A percentile compares a stretch with the other conserved stretches of the same genome.
phyloP scores from a whole-genome alignment of 352 stramenopile genomes.

The Peronosclerospora sorghi region DNA sequence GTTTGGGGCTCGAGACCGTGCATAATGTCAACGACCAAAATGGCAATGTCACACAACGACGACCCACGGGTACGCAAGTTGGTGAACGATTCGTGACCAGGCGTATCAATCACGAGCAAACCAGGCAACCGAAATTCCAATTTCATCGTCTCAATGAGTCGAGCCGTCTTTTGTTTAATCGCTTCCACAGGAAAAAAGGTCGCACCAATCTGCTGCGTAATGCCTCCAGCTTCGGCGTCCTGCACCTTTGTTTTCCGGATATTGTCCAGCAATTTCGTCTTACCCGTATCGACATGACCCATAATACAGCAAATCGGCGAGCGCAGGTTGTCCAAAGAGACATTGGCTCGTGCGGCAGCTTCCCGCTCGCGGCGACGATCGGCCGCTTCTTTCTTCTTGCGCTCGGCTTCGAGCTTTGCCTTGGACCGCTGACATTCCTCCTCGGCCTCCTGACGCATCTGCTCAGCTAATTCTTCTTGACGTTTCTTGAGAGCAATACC shows the following conservation, averaged over 20 bases:
- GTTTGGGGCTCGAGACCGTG: constrained; percentile 98
- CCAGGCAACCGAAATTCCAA: constrained; percentile 87
- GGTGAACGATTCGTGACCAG: constrained; percentile 99
- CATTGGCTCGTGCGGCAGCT: constrained; percentile 69
- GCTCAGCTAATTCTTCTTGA: constrained; percentile 77
- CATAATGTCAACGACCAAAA: constrained; percentile 99
- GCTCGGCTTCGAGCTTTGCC: constrained; percentile 72
- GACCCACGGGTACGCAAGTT: constrained; percentile 95
- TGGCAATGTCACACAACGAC: constrained; percentile 98
- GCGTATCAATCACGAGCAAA: constrained; percentile 98
- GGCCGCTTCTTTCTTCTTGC: constrained; percentile 68
- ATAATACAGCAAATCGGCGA: constrained; percentile 99
- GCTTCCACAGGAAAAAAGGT: constrained; percentile 92
- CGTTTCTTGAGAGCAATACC: constrained; percentile 93
- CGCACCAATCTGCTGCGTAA: constrained; percentile 97
- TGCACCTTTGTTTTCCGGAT: constrained; percentile 99
- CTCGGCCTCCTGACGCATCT: constrained; percentile 50
- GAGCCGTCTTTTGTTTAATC: constrained; percentile 84
- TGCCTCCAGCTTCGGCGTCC: constrained; percentile 88
- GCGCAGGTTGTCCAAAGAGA: constrained; percentile 90
- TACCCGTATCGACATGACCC: constrained; percentile 96
- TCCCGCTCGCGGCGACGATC: constrained; percentile 60
- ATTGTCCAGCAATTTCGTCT: constrained; percentile 99
- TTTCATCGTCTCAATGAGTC: constrained; percentile 59
- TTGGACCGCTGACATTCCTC: constrained; percentile 71